Evolutionary conservation across 106 monocot genomes (phyloP).

Genomic region (Dactylorhiza incarnata): DNA sequence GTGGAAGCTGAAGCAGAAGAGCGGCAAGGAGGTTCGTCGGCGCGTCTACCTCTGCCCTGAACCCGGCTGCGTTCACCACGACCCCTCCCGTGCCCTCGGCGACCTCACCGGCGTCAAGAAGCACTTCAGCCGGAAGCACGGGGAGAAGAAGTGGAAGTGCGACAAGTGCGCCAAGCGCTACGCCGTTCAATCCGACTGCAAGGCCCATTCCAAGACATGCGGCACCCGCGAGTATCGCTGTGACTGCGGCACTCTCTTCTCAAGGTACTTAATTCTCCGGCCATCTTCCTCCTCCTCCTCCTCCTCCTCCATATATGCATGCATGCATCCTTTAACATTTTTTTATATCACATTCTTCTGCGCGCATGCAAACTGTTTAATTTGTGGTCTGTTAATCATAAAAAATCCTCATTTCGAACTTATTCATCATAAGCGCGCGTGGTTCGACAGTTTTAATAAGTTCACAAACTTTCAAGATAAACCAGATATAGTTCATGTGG

Average conservation of each 20-base stretch:
- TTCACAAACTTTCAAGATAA: too few species aligned
- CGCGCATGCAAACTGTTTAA: too few species aligned
- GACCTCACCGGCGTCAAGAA: constrained; percentile 99
- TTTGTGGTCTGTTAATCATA: too few species aligned
- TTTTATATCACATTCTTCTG: too few species aligned
- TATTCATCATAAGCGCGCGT: too few species aligned
- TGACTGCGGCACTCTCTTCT: constrained; percentile 99
- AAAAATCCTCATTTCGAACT: too few species aligned
- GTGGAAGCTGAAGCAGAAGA: constrained; percentile 22
- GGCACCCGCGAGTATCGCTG: constrained; percentile 94
- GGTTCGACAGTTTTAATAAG: too few species aligned
- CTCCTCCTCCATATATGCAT: too few species aligned
- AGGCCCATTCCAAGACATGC: constrained; percentile 95
- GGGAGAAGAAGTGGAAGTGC: constrained; percentile 99
- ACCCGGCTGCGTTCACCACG: constrained; percentile 85
- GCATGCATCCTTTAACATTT: too few species aligned
- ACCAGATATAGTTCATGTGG: too few species aligned
- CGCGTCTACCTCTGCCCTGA: constrained; percentile 86
- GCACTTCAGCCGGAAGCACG: constrained; percentile 95
- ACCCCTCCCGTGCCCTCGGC: constrained; percentile 85
- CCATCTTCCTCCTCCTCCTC: neutral
- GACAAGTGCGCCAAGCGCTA: constrained; percentile 94
- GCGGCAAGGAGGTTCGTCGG: constrained; percentile 7
- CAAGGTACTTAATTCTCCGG: constrained; percentile 60
- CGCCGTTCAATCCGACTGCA: constrained; percentile 96